Percentiles rank a stretch among this genome's conserved stretches.
These are phyloP conservation scores for Rhizodiscina lignyota DNA, from an alignment of 495 filamentous ascomycete genomes.

Conservation along the genomic window DNA sequence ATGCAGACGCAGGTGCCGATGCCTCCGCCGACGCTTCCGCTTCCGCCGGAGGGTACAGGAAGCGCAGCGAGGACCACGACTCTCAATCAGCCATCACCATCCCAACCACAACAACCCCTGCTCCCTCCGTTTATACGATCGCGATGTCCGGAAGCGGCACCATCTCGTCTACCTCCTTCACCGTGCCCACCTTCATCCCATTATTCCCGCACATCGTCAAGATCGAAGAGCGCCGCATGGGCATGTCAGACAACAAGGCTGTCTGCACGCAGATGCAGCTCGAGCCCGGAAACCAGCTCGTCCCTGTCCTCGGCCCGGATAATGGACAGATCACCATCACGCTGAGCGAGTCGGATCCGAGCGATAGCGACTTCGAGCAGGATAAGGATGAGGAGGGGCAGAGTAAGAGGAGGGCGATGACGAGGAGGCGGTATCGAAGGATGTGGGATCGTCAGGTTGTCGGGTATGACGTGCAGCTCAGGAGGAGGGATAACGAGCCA, in stretches of 20 bases:
- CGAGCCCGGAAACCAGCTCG: constrained; percentile 28
- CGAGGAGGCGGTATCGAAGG: neutral
- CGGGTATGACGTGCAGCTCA: neutral
- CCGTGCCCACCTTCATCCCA: constrained; percentile 3
- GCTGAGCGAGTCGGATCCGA: constrained; percentile 41
- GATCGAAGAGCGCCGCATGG: constrained; percentile 57
- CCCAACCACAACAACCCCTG: too few species aligned
- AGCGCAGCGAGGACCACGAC: too few species aligned
- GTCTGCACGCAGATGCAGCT: constrained; percentile 40
- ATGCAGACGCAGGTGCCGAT: too few species aligned
- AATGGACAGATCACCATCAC: constrained; percentile 33
- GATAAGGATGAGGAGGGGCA: neutral
- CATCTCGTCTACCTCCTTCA: constrained; percentile 3
- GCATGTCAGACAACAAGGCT: constrained; percentile 13
- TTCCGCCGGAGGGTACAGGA: too few species aligned
- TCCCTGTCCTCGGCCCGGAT: constrained; percentile 20
- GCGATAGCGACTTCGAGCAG: neutral
- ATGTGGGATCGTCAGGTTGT: neutral
- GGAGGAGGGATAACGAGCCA: neutral
- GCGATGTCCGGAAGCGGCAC: too few species aligned
- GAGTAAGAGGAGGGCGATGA: neutral
- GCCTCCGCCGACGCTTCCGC: too few species aligned
- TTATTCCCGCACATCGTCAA: constrained; percentile 61
- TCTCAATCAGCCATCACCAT: too few species aligned
- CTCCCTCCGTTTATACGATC: too few species aligned